Evolutionary conservation across 352 stramenopile species (phyloP).

Genomic region (Stramenopiles sp.): DNA sequence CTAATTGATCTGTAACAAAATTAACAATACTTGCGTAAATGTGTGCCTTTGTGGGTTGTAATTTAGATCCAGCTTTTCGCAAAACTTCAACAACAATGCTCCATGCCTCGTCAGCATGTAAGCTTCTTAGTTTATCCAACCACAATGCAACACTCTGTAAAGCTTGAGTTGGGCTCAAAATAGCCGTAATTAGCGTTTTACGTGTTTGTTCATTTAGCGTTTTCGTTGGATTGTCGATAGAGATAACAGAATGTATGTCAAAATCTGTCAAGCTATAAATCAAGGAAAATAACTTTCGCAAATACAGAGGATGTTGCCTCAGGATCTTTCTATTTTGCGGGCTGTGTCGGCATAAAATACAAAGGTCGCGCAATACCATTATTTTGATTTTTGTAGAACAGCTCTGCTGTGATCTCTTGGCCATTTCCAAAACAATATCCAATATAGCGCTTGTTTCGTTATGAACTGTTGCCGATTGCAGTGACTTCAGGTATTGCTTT

Average conservation of each 20-base stretch:
- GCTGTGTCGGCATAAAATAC: not conserved
- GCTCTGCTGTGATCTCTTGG: not conserved
- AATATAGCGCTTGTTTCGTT: not conserved
- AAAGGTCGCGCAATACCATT: not conserved
- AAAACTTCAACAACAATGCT: not conserved
- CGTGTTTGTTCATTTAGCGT: not conserved
- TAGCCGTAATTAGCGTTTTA: not conserved
- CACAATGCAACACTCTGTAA: not conserved
- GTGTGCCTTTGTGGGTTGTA: not conserved
- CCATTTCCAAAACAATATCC: not conserved
- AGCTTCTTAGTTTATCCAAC: not conserved
- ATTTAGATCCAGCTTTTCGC: not conserved
- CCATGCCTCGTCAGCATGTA: not conserved
- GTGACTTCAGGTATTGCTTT: not conserved
- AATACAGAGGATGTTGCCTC: not conserved
- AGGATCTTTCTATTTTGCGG: not conserved
- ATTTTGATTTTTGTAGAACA: not conserved
- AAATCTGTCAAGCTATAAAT: too few relatives aligned
- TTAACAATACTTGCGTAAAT: not conserved
- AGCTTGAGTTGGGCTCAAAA: not conserved
- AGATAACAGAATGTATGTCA: too few relatives aligned
- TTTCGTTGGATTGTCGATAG: not conserved
- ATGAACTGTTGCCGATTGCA: not conserved
- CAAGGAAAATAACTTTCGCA: not conserved
- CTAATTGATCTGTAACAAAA: not conserved